A percentile compares a stretch with the other conserved stretches of the same genome.
phyloP scores from a whole-genome alignment of 768 basidiomycete genomes.

The Termitomyces sp. region DNA sequence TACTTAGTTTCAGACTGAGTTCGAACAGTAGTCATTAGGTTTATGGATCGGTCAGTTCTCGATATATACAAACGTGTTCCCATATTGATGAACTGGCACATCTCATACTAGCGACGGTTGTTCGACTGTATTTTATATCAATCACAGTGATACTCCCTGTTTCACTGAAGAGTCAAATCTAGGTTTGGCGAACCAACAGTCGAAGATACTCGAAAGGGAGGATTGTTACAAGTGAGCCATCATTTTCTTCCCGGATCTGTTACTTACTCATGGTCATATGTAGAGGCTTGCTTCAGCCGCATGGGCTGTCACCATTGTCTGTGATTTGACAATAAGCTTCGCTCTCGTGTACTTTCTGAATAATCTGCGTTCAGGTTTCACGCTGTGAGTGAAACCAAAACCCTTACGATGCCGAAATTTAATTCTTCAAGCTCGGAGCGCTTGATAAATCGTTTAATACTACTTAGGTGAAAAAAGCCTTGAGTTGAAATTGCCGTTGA shows the following conservation, averaged over 20 bases:
- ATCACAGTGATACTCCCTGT: too few relatives aligned
- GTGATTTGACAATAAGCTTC: background rate
- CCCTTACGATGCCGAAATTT: background rate
- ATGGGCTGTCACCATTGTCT: background rate
- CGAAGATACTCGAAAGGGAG: background rate
- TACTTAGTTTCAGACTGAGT: too few relatives aligned
- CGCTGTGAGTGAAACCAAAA: background rate
- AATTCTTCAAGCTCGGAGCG: background rate
- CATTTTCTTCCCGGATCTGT: too few relatives aligned
- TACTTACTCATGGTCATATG: background rate
- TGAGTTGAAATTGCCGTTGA: background rate
- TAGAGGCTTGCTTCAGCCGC: background rate
- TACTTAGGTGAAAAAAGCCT: background rate
- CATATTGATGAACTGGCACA: too few relatives aligned
- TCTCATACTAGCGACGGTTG: too few relatives aligned
- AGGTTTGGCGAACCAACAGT: background rate
- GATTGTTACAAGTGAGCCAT: background rate
- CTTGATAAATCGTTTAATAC: background rate
- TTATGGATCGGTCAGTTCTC: too few relatives aligned
- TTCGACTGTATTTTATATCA: too few relatives aligned
- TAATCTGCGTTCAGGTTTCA: background rate
- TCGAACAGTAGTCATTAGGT: too few relatives aligned
- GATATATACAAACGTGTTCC: too few relatives aligned
- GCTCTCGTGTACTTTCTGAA: background rate
- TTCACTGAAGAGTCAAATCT: too few relatives aligned